Base-by-base conservation (phyloP, 345 rosid genomes). In the Moricandia arvensis region DNA sequence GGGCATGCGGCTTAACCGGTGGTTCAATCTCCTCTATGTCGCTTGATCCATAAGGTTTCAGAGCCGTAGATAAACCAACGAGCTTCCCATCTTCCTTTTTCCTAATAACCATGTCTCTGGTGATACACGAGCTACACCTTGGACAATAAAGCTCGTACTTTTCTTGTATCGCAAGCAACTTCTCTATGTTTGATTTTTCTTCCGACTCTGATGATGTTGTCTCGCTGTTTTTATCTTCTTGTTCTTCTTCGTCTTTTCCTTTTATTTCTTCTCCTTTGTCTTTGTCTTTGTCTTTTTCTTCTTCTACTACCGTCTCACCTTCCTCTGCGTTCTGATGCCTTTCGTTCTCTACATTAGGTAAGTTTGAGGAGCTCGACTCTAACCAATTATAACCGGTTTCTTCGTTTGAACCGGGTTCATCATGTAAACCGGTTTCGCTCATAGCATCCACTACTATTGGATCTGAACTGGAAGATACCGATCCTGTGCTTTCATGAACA, bases 91-190 rank as follows among this genome's bases (percentile, higher is more conserved):
- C 68, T 75, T 77, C 81, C 57, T 74, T 83, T 80, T 85, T 80
- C 29, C 34, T 55, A 26, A 91, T 89, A 63, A 90, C 77, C 63
- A 93, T 89, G 68, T 54, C 81, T 79, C 83, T 82, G 8, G 98
- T 91, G 65, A 93, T 91, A 47, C 93, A 80, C 16, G 89, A 85
- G 38, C 79, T 71, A 74, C 98, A 93, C 38, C 86, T 85, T 21
- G 98, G 98, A 73, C 98, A 93, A 51, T 59, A 83, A 16, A 93
- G 75, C 71, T 93, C 92, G 62, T 93, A 90, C 0, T 88, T 91
- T 66, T 80, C 88, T 75, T 91, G 97, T 79, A 82, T 86, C 69
- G 80, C 74, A 61, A 93, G 60, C 9, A 91, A 86, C 37, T 15
- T 71, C 81, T 90, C 85, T 11, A 91, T 81, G 75, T 87, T 89